These are phyloP conservation scores for Paracoccidioides brasiliensis DNA, from an alignment of 2,329 filamentous ascomycete species.

Conservation along the genomic window DNA sequence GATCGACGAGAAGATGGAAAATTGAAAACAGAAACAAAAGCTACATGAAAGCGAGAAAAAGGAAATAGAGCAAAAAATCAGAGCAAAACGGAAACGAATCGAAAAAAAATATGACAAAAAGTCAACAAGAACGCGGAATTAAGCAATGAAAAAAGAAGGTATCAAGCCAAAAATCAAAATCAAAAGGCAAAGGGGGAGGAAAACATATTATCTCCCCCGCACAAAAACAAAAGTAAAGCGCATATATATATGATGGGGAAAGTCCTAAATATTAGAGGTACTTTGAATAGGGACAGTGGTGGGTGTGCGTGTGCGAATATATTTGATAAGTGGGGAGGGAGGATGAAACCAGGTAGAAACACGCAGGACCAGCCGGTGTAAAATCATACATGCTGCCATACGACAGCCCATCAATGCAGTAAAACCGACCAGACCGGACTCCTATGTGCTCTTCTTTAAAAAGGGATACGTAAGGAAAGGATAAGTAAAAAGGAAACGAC, in stretches of 20 bases:
- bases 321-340: slow-evolving; percentile 9
- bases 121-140: background rate
- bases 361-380: slow-evolving; percentile 37
- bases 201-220: background rate
- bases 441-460: slow-evolving; percentile 25
- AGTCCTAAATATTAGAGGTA: slow-evolving; percentile 1
- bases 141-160: background rate
- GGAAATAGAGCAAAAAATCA: background rate
- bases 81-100: background rate
- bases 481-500: slow-evolving; percentile 1
- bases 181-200: background rate
- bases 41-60: background rate
- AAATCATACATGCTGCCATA: slow-evolving; percentile 22
- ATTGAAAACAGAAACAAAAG: background rate
- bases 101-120: background rate
- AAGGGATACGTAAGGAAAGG: slow-evolving; percentile 1
- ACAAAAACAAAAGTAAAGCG: background rate
- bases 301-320: too few species aligned
- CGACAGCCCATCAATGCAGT: slow-evolving; percentile 25
- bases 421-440: slow-evolving; percentile 32
- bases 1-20: background rate
- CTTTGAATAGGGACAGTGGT: slow-evolving; percentile 3
- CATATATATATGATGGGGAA: background rate
- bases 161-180: background rate
- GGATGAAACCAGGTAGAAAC: slow-evolving; percentile 18